A percentile compares a stretch with the other conserved stretches of the same genome.
These are phyloP conservation scores for Neonectria hederae DNA, from an alignment of 2,329 filamentous ascomycete species.

Conservation along the genomic window DNA sequence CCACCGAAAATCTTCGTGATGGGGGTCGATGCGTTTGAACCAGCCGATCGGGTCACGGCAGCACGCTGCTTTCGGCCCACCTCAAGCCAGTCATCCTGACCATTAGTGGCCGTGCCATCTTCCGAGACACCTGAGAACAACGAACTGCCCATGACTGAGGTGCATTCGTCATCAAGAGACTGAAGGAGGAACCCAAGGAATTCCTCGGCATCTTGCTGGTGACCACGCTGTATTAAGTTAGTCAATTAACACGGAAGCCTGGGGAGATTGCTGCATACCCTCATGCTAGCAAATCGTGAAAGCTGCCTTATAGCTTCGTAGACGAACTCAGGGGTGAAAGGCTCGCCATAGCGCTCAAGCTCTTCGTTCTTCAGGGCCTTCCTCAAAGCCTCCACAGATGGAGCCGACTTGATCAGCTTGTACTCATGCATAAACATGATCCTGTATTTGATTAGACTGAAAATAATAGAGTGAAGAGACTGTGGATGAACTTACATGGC, in stretches of 20 bases:
- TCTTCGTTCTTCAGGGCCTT: conserved; percentile 81
- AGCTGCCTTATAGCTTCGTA: conserved; percentile 91
- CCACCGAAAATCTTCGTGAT: conserved; percentile 96
- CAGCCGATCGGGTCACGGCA: conserved; percentile 86
- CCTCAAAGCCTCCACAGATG: conserved; percentile 76
- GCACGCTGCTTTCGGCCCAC: conserved; percentile 92
- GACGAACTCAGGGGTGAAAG: conserved; percentile 93
- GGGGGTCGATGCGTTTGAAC: conserved; percentile 78
- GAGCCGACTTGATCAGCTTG: conserved; percentile 82
- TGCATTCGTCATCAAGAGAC: conserved; percentile 92
- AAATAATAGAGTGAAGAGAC: neutral
- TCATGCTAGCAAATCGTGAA: conserved; percentile 91
- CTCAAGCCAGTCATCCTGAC: conserved; percentile 77
- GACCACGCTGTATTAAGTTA: conserved; percentile 72
- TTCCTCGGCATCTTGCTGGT: conserved; percentile 98
- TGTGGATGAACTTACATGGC: conserved; percentile 76
- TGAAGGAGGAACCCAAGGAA: conserved; percentile 94
- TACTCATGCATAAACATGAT: conserved; percentile 98
- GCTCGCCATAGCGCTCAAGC: conserved; percentile 88
- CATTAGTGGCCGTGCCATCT: conserved; percentile 37
- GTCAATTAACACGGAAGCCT: neutral
- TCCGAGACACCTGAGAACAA: conserved; percentile 46
- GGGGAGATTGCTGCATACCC: conserved; percentile 63
- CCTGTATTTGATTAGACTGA: conserved; percentile 55
- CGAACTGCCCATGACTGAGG: conserved; percentile 68